Percentiles rank a stretch among this genome's conserved stretches.
Evolutionary conservation across 1,139 yeast genomes (phyloP).

Genomic region (Zhuliangozyma blackwelliae): DNA sequence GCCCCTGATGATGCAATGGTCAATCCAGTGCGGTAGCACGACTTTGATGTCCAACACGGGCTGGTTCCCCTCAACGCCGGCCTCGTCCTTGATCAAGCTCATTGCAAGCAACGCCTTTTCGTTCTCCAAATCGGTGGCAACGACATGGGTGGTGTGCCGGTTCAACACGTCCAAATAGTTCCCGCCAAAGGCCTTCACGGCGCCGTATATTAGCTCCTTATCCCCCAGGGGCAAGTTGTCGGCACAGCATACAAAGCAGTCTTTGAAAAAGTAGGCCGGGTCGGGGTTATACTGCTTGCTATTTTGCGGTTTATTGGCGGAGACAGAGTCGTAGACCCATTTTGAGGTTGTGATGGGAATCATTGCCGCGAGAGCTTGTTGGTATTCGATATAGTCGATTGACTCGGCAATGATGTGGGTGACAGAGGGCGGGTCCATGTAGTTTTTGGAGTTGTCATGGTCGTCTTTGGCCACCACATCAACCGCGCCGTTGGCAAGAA

Average conservation of each 20-base stretch:
- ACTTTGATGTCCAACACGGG: slow-evolving; percentile 44
- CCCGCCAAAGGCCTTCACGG: slow-evolving; percentile 74
- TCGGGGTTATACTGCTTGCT: slow-evolving; percentile 62
- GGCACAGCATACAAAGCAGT: slow-evolving; percentile 56
- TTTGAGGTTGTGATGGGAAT: slow-evolving; percentile 64
- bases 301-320: slow-evolving; percentile 42
- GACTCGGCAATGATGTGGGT: slow-evolving; percentile 58
- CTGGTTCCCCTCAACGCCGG: slow-evolving; percentile 8
- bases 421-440: slow-evolving; percentile 16
- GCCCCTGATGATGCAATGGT: slow-evolving; percentile 59
- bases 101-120: slow-evolving; percentile 43
- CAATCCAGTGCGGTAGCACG: slow-evolving; percentile 75
- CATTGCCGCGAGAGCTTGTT: slow-evolving; percentile 46
- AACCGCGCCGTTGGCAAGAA: slow-evolving; percentile 19
- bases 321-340: slow-evolving; percentile 58
- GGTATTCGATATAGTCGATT: slow-evolving; percentile 53
- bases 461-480: slow-evolving; percentile 21
- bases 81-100: slow-evolving; percentile 31
- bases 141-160: slow-evolving; percentile 71
- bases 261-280: slow-evolving; percentile 59
- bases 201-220: slow-evolving; percentile 61
- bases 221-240: slow-evolving; percentile 59
- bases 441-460: slow-evolving; percentile 21
- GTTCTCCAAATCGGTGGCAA: slow-evolving; percentile 54
- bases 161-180: slow-evolving; percentile 60